Base-by-base conservation (phyloP, 345 rosid species). In the Hibiscus tridactylites region DNA sequence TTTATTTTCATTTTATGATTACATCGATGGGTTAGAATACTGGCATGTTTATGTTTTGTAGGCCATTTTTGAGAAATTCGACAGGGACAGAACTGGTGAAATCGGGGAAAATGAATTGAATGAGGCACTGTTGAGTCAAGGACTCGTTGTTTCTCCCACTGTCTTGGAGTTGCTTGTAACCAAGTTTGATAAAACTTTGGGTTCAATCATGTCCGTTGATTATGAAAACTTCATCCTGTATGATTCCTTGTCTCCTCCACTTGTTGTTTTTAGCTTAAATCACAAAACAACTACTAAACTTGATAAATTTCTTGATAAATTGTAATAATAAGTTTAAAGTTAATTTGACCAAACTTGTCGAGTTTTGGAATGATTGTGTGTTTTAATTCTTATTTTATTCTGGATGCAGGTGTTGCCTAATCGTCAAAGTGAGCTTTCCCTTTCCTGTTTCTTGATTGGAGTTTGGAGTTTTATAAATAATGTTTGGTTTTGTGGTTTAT, bases 141-240 rank as follows among this genome's bases (percentile, higher is more conserved):
- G 99, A 17, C 88, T 84, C 71, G 56, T 84, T 0, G 91, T 91
- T 37, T 80, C 97, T 1, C 92, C 96, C 1, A 73, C 81, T 3
- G 79, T 94, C 16, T 69, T 94, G 71, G 95, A 94, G 57, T 79
- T 94, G 81, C 81, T 94, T 1, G 92, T 91, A 21, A 81, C 93
- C 10, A 94, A 94, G 81, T 94, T 85, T 26, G 96, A 91, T 57
- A 91, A 90, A 77, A 86, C 83, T 0, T 95, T 92, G 33, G 98
- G 93, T 71, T 81, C 61, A 79, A 79, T 54, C 70, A 87, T 26
- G 76, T 90, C 93, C 61, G 84, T 95, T 47, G 97, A 91, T 82
- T 91, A 94, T 72, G 99, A 94, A 71, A 91, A 90, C 80, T 94
- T 94, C 85, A 92, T 94, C 19, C 96, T 91, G 50, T 46, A 46